Evolutionary conservation across 306 rosid species (phyloP).

Genomic region (Rosa multiflora): DNA sequence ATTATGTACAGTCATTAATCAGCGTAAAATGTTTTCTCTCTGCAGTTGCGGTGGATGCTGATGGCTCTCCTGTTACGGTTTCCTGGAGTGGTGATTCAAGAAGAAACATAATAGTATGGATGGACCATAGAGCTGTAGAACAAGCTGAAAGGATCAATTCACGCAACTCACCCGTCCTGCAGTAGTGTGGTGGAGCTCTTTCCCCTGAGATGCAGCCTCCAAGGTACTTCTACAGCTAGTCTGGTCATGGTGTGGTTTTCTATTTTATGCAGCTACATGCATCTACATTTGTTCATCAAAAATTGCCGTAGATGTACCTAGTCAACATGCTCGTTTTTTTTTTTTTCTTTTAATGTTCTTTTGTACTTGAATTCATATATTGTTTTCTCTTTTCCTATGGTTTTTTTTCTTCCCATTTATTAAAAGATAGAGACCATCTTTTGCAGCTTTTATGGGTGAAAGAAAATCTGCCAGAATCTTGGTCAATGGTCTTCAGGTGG

Average conservation of each 20-base stretch:
- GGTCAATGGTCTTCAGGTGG: constrained; percentile 95
- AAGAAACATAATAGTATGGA: constrained; percentile 94
- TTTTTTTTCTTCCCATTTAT: neutral
- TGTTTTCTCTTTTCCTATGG: neutral
- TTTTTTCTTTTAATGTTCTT: neutral
- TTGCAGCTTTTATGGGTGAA: constrained; percentile 97
- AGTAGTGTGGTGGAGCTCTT: constrained; percentile 92
- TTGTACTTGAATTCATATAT: neutral
- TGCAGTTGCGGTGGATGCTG: constrained; percentile 90
- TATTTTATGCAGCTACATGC: neutral
- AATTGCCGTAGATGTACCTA: neutral
- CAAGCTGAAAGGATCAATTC: constrained; percentile 93
- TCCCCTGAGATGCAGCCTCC: constrained; percentile 99
- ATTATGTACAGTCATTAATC: neutral
- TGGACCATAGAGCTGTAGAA: constrained; percentile 96
- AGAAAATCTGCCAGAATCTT: constrained; percentile 90
- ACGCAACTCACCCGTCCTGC: constrained; percentile 69
- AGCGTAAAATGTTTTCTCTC: constrained; percentile 24
- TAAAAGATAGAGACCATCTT: constrained; percentile 23
- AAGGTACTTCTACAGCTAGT: constrained; percentile 48
- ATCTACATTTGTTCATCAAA: neutral
- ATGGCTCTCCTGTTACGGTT: constrained; percentile 86
- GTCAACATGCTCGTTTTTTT: neutral
- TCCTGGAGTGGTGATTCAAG: constrained; percentile 93
- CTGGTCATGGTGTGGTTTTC: constrained; percentile 4